Percentiles rank a stretch among this genome's conserved stretches.
phyloP scores from a whole-genome alignment of 1,139 yeast species.

The Pichia inconspicua region DNA sequence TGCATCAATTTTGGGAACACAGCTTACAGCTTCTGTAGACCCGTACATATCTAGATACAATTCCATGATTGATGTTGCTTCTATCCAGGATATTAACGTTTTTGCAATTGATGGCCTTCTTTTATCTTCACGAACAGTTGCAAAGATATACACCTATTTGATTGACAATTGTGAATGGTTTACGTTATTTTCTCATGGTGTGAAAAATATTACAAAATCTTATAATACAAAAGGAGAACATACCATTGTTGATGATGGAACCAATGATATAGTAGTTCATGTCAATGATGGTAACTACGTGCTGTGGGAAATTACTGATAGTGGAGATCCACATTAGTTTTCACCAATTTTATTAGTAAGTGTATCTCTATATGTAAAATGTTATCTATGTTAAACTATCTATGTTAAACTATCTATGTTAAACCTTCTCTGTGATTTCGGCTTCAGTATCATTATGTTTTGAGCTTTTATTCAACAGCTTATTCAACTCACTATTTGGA shows the following conservation, averaged over 20 bases:
- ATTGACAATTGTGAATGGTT: constrained; percentile 17
- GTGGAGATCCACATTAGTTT: constrained; percentile 20
- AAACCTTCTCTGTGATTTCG: constrained; percentile 13
- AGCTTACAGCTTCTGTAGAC: constrained; percentile 19
- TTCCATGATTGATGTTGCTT: constrained; percentile 9
- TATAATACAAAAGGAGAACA: constrained; percentile 23
- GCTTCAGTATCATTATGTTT: constrained; percentile 22
- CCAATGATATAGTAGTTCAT: constrained; percentile 20
- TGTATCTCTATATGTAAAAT: not conserved
- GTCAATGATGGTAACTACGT: constrained; percentile 14
- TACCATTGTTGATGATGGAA: constrained; percentile 22
- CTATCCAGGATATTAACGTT: constrained; percentile 9
- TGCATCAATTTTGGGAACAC: constrained; percentile 20
- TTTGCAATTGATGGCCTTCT: constrained; percentile 14
- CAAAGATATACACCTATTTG: constrained; percentile 4
- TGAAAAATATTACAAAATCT: constrained; percentile 21
- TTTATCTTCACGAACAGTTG: constrained; percentile 8
- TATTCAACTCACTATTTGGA: constrained; percentile 61
- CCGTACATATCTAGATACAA: constrained; percentile 19
- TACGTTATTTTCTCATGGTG: constrained; percentile 22
- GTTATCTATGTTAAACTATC: too few relatives aligned
- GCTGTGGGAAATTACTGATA: constrained; percentile 25
- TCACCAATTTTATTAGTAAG: not conserved
- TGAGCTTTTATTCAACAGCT: constrained; percentile 44
- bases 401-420: constrained; percentile 1